These are phyloP conservation scores for Syncephalastrum sp. DNA, from an alignment of 371 early-diverging fungal species.

Conservation along the genomic window DNA sequence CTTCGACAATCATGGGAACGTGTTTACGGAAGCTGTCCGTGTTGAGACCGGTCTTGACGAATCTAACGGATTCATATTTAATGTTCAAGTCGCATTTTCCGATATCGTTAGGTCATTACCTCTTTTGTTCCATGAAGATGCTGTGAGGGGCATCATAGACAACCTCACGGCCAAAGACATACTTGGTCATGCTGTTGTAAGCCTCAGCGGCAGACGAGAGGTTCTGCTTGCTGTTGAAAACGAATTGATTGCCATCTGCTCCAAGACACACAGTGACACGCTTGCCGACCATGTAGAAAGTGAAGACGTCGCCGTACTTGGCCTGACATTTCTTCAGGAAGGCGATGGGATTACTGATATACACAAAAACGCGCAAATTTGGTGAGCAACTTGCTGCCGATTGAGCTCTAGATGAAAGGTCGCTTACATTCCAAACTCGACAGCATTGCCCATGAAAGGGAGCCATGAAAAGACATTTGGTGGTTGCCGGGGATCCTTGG, in stretches of 20 bases:
- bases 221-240: constrained; percentile 91
- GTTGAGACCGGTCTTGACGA: constrained; percentile 91
- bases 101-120: constrained; percentile 29
- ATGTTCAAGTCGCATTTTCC: neutral
- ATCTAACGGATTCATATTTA: constrained; percentile 42
- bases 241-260: constrained; percentile 93
- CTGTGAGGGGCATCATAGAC: constrained; percentile 96
- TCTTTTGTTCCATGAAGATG: constrained; percentile 97
- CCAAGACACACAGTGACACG: constrained; percentile 88
- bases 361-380: neutral
- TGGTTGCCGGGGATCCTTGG: constrained; percentile 67
- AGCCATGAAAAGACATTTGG: constrained; percentile 85
- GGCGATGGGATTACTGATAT: constrained; percentile 70
- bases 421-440: constrained; percentile 79
- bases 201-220: constrained; percentile 93
- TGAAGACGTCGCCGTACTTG: constrained; percentile 90
- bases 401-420: neutral
- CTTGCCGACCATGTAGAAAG: constrained; percentile 91
- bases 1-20: constrained; percentile 86
- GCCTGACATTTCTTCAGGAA: constrained; percentile 72
- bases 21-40: constrained; percentile 84
- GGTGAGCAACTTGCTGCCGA: neutral
- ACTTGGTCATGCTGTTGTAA: constrained; percentile 90
- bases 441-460: constrained; percentile 90
- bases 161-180: constrained; percentile 93